Conservation (phyloP, 441 rosid species). For the Gossypium gossypioides region DNA sequence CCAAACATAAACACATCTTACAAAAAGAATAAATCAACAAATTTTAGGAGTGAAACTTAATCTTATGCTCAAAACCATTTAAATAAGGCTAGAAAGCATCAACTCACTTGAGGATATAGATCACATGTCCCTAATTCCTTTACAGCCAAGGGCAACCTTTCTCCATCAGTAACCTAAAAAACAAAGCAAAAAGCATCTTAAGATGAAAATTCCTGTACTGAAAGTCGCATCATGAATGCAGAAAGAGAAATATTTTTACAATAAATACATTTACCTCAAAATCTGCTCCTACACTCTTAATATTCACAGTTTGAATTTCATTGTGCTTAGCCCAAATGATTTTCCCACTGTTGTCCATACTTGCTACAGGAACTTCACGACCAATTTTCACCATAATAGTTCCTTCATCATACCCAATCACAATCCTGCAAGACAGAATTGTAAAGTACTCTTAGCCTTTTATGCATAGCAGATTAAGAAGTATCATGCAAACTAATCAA, state of each 20-base stretch:
- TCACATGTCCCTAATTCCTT: constrained; percentile 97
- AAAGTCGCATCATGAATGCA: constrained; percentile 1
- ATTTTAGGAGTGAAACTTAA: background rate
- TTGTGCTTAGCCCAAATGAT: constrained; percentile 99
- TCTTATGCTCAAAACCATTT: background rate
- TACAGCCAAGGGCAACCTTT: constrained; percentile 90
- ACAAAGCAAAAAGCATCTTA: constrained; percentile 17
- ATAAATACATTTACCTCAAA: constrained; percentile 48
- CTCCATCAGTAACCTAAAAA: constrained; percentile 84
- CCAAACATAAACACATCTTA: background rate
- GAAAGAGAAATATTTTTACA: background rate
- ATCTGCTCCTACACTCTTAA: constrained; percentile 90
- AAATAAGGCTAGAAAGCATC: constrained; percentile 11
- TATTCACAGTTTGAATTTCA: constrained; percentile 95
- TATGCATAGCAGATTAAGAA: background rate
- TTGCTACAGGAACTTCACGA: constrained; percentile 93
- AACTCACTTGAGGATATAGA: constrained; percentile 94
- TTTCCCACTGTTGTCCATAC: constrained; percentile 98
- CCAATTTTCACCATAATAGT: constrained; percentile 96
- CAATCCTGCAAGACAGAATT: constrained; percentile 43
- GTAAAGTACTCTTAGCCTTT: background rate
- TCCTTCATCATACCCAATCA: constrained; percentile 97
- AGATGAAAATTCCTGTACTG: constrained; percentile 1
- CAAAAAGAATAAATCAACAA: background rate
- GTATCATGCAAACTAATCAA: background rate